Base-by-base conservation (phyloP, 1,284 basidiomycete species). In the Ganoderma resinaceum region DNA sequence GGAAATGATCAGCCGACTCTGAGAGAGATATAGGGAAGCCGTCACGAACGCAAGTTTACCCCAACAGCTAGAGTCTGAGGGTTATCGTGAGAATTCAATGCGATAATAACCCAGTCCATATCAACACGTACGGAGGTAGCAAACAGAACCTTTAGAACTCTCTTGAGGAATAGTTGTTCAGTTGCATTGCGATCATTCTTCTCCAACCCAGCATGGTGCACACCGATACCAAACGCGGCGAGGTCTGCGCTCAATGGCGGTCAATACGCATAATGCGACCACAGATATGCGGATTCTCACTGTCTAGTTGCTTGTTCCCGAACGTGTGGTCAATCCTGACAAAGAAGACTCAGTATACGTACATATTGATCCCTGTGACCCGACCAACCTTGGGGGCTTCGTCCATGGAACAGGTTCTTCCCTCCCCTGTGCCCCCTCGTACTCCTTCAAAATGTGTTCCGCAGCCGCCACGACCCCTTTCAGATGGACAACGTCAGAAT, bases 151-250 rank as follows among this genome's bases (percentile, higher is more conserved):
- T 86, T 86, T n/a, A 97, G 79, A 8, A 81, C 77, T 67, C 89
- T 90, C 65, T 86, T 86, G 26, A 91, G 73, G 75, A 90, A 97
- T 3, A 94, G 79, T 23, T 88, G 85, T 78, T 97, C 95, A 1
- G 89, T 89, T 0, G 84, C 77, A 67, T 86, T 86, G 57, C 94
- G 87, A 73, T 97, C 95, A 33, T 89, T 86, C 31, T 87, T 79
- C n/a, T 82, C 86, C 67, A 97, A 80, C 1, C 95, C 95, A 16
- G 95, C 95, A 74, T 97, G 95, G 76, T 97, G 95, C 9, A 94
- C 87, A 9, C 94, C 95, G 61, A 97, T 89, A 0, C 95, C 95
- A 63, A 80, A 79, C 0, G 81, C 76, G 20, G 86, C 89, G 33
- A 93, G 82, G 65, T 86, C 92, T 93, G 68, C 29, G 59, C 12